Evolutionary conservation across 768 basidiomycete genomes (phyloP).

Genomic region (Phaeotremella fagi): DNA sequence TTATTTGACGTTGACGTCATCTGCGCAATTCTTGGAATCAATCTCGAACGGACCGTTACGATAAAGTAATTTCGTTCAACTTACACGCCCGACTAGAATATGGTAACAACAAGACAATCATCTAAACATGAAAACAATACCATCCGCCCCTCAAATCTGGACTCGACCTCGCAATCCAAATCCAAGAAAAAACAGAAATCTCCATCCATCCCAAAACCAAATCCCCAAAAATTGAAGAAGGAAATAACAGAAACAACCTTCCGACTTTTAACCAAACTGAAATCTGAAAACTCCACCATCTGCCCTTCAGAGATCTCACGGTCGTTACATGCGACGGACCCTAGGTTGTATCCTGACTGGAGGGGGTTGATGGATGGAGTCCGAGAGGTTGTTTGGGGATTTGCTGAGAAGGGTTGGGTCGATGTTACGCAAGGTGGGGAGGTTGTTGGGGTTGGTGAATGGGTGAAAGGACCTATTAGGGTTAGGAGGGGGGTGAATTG

Average conservation of each 20-base stretch:
- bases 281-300: slow-evolving; percentile 14
- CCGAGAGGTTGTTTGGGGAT: slow-evolving; percentile 30
- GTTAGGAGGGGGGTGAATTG: slow-evolving; percentile 25
- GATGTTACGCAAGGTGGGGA: slow-evolving; percentile 36
- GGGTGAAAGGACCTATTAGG: slow-evolving; percentile 35
- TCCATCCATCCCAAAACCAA: background rate
- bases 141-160: no score
- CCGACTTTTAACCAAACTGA: slow-evolving; percentile 15
- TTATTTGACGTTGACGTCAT: no score
- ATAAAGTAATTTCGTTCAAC: no score
- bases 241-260: slow-evolving; percentile 5
- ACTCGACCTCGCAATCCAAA: no score
- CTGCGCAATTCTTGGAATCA: no score
- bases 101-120: no score
- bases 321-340: slow-evolving; percentile 16
- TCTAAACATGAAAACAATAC: no score
- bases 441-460: slow-evolving; percentile 2
- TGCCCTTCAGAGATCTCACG: slow-evolving; percentile 39
- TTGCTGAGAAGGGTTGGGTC: slow-evolving; percentile 16
- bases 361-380: slow-evolving; percentile 32
- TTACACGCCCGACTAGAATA: no score
- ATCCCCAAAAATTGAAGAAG: no score
- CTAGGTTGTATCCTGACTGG: slow-evolving; percentile 30
- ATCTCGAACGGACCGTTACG: no score
- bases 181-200: background rate